These are phyloP conservation scores for Penicillium polonicum DNA, from an alignment of 2,329 filamentous ascomycete species.

Conservation along the genomic window DNA sequence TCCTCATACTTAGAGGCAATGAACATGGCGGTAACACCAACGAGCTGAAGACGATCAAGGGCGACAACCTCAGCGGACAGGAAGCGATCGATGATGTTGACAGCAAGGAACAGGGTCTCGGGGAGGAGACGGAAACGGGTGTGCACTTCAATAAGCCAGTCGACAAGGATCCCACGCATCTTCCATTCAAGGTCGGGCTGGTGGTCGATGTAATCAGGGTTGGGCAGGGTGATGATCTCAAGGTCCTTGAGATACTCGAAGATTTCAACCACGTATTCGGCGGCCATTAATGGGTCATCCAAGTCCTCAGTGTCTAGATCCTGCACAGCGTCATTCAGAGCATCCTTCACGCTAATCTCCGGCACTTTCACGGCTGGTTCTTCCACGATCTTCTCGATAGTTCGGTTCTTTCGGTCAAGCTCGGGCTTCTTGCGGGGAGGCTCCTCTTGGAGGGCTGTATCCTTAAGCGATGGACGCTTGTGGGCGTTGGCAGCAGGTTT, in stretches of 20 bases:
- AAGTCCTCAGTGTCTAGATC: slow-evolving; percentile 83
- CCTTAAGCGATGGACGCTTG: slow-evolving; percentile 62
- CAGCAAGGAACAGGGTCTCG: slow-evolving; percentile 91
- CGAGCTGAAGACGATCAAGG: slow-evolving; percentile 91
- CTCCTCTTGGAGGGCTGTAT: slow-evolving; percentile 59
- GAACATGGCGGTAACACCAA: slow-evolving; percentile 98
- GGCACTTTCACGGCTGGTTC: slow-evolving; percentile 19
- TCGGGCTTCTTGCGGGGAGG: slow-evolving; percentile 67
- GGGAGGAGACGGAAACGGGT: slow-evolving; percentile 93
- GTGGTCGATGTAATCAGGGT: slow-evolving; percentile 91
- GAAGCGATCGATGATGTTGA: slow-evolving; percentile 99
- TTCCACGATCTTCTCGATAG: background rate
- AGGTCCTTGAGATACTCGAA: slow-evolving; percentile 92
- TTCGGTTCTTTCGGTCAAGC: slow-evolving; percentile 48
- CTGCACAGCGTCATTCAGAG: slow-evolving; percentile 35
- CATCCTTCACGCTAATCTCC: slow-evolving; percentile 40
- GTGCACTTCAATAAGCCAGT: slow-evolving; percentile 98
- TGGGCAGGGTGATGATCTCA: slow-evolving; percentile 77
- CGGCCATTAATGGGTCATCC: slow-evolving; percentile 95
- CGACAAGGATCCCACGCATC: slow-evolving; percentile 93
- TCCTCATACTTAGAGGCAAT: slow-evolving; percentile 99
- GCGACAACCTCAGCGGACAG: slow-evolving; percentile 93
- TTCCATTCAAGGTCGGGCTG: slow-evolving; percentile 97
- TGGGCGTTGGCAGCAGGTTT: slow-evolving; percentile 60
- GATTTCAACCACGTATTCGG: slow-evolving; percentile 95